Percentiles rank a stretch among this genome's conserved stretches.
Evolutionary conservation across 495 filamentous ascomycete species (phyloP).

Genomic region (Aspergillus nanangensis): DNA sequence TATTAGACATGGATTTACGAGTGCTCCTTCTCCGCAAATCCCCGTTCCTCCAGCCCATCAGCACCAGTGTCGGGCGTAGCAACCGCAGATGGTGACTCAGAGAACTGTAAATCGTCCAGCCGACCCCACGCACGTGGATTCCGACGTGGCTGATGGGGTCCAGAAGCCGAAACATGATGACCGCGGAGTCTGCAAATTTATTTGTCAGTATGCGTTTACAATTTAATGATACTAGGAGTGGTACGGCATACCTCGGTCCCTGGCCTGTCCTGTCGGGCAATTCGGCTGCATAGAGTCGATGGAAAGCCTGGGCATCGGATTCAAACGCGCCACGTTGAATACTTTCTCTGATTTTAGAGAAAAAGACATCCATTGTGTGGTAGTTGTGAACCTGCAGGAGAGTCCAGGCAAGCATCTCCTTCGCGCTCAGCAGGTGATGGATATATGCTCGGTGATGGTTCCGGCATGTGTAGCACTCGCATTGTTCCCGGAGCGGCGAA

Average conservation of each 20-base stretch:
- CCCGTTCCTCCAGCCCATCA: conserved; percentile 52
- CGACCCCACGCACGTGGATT: conserved; percentile 63
- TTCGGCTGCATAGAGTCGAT: conserved; percentile 55
- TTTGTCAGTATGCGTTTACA: not conserved
- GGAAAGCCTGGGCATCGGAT: conserved; percentile 51
- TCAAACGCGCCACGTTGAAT: conserved; percentile 63
- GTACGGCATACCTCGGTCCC: conserved; percentile 61
- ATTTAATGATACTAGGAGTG: not conserved
- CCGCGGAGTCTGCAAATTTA: conserved; percentile 57
- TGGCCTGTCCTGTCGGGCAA: conserved; percentile 71
- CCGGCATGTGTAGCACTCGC: conserved; percentile 79
- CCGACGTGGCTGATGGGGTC: conserved; percentile 59
- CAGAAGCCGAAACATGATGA: conserved; percentile 72
- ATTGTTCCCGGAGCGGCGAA: conserved; percentile 52
- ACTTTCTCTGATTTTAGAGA: conserved; percentile 58
- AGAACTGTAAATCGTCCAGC: conserved; percentile 47
- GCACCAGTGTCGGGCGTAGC: conserved; percentile 47
- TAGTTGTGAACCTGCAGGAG: conserved; percentile 90
- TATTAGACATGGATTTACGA: no score
- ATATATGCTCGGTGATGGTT: conserved; percentile 83
- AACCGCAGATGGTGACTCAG: conserved; percentile 45
- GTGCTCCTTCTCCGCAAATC: conserved; percentile 53
- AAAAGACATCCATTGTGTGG: conserved; percentile 66
- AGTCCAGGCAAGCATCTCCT: conserved; percentile 96
- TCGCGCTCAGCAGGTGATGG: conserved; percentile 78